Evolutionary conservation across 2,329 filamentous ascomycete genomes (phyloP), one percentile per base, ranked within the genome.

Genomic region (Davidsoniella neocaledoniae): DNA sequence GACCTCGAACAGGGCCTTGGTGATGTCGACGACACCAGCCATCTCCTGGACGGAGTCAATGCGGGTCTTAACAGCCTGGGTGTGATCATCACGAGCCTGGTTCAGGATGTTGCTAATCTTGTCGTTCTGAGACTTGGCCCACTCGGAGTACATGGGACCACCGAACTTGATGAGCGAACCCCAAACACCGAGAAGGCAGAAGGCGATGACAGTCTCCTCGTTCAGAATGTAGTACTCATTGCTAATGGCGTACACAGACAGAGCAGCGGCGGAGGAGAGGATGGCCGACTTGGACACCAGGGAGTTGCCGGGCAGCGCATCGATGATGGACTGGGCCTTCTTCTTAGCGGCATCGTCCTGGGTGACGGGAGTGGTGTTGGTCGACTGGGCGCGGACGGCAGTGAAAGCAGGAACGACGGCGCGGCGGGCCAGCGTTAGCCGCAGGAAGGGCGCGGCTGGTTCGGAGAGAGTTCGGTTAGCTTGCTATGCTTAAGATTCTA

Each of bases 201-300:
- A 78, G 58, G 86, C 85, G 63, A 94, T 85, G 64, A 98, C 84
- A 56, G 88, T 84, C 76, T 98, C 91, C 77, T 98, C 91, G 74
- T 98, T 98, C 71, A 98, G 77, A 66, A 98, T 87, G 71, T 95
- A 96, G 75, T 96, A 87, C 79, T 98, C 91, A 73, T 94, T 98
- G 81, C 85, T 93, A 71, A 98, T 87, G 63, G 87, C 91, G 65
- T 91, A 94, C 67, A 94, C 77, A 62, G 85, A 88, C 60, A 94
- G 70, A 71, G 84, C 90, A 62, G 91, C 86, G 57, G 83, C 82
- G 61, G 86, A 88, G 64, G 90, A 96, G 62, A 98, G 83, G 65
- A 95, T 90, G 63, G 91, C 91, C 59, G 86, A 87, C 82, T 98
- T 98, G 69, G 86, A 93, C 64, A 94, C 72, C 57, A 95, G 74